Conservation (phyloP, 148 eudicot genomes). For the Chenopodium berlandieri region DNA sequence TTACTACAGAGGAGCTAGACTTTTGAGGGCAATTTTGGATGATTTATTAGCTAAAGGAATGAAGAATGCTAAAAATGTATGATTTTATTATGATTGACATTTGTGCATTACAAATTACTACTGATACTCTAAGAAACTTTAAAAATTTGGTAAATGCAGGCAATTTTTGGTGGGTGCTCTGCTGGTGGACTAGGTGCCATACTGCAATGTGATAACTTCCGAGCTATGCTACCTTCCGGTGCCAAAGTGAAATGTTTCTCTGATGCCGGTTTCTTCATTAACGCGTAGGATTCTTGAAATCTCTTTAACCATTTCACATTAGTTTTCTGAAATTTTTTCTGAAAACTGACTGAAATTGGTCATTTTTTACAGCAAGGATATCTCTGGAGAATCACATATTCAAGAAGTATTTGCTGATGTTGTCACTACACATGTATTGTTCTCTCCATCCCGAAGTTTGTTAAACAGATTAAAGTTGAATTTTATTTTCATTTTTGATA, state of each 20-base stretch:
- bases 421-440: constrained; percentile 70
- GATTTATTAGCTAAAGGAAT: constrained; percentile 81
- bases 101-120: background rate
- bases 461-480: background rate
- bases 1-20: constrained; percentile 78
- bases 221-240: constrained; percentile 54
- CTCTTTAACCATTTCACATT: background rate
- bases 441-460: constrained; percentile 8
- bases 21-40: constrained; percentile 72
- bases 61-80: constrained; percentile 72
- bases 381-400: constrained; percentile 56
- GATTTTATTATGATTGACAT: background rate
- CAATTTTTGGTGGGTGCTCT: constrained; percentile 83
- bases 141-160: constrained; percentile 30
- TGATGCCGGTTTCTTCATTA: constrained; percentile 91
- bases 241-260: constrained; percentile 87
- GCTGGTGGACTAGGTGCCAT: constrained; percentile 92
- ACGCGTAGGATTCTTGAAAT: constrained; percentile 46
- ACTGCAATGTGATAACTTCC: constrained; percentile 78
- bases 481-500: background rate
- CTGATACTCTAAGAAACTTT: background rate
- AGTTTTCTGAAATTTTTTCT: background rate
- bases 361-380: constrained; percentile 49
- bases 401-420: constrained; percentile 49
- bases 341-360: background rate